A percentile compares a stretch with the other conserved stretches of the same genome.
Conservation (phyloP, 2,329 filamentous ascomycete genomes). For the Aspergillus novoparasiticus region DNA sequence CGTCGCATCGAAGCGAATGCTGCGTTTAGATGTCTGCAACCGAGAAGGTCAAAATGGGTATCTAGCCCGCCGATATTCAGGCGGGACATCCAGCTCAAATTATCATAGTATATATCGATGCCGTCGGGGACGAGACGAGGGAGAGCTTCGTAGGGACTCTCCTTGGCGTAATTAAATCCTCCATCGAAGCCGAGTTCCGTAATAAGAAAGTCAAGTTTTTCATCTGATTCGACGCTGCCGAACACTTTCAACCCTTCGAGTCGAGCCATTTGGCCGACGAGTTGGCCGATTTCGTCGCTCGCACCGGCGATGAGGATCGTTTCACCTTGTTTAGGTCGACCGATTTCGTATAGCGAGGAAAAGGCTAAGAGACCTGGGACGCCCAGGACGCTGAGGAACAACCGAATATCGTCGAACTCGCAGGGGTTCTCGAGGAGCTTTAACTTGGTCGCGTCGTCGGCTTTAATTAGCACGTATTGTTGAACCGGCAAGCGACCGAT, state of each 20-base stretch:
- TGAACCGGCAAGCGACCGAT: conserved; percentile 60
- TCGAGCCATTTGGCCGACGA: conserved; percentile 84
- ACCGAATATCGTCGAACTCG: conserved; percentile 50
- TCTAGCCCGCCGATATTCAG: neutral
- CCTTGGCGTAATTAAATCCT: conserved; percentile 88
- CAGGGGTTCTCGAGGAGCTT: conserved; percentile 67
- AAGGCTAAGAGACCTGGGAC: conserved; percentile 80
- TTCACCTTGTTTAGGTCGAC: conserved; percentile 73
- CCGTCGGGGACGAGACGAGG: conserved; percentile 73
- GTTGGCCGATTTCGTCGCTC: conserved; percentile 77
- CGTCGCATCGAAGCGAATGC: neutral
- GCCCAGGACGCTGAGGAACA: conserved; percentile 75
- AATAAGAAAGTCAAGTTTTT: conserved; percentile 74
- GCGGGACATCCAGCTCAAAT: conserved; percentile 49
- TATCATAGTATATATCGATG: conserved; percentile 83
- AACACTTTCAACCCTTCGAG: conserved; percentile 77
- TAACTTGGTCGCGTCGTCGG: conserved; percentile 51
- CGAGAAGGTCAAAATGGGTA: neutral
- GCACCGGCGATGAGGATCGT: conserved; percentile 82
- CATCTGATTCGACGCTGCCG: conserved; percentile 78
- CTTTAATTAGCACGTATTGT: conserved; percentile 62
- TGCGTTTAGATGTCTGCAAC: neutral
- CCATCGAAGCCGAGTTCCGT: conserved; percentile 71
- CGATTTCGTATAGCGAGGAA: conserved; percentile 73
- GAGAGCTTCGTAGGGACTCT: conserved; percentile 69